Conservation (phyloP, 2,329 filamentous ascomycete species). For the Septoria linicola region DNA sequence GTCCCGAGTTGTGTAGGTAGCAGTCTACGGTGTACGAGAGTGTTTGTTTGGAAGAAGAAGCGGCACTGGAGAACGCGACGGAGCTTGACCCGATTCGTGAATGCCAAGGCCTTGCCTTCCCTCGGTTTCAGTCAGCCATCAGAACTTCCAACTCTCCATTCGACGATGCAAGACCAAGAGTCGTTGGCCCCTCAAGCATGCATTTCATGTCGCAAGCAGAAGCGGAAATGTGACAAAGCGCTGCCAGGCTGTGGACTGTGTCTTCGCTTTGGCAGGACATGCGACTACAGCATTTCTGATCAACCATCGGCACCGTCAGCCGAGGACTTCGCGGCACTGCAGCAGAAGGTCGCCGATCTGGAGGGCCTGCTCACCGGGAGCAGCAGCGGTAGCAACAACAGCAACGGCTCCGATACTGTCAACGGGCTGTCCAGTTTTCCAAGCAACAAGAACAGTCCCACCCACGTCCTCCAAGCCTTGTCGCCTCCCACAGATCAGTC, state of each 20-base stretch:
- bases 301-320: slow-evolving; percentile 17
- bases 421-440: neutral
- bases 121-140: too few species aligned
- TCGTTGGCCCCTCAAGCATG: slow-evolving; percentile 44
- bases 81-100: neutral
- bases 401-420: slow-evolving; percentile 14
- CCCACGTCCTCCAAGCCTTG: slow-evolving; percentile 30
- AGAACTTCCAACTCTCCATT: too few species aligned
- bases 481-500: slow-evolving; percentile 11
- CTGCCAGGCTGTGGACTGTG: slow-evolving; percentile 52
- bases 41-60: neutral
- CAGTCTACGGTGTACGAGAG: slow-evolving; percentile 3
- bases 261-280: slow-evolving; percentile 28
- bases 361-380: slow-evolving; percentile 22
- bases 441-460: slow-evolving; percentile 31
- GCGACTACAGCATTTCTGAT: slow-evolving; percentile 29
- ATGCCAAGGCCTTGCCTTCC: neutral
- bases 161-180: neutral
- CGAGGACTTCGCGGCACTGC: slow-evolving; percentile 27
- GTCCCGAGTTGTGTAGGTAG: neutral
- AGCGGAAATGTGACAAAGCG: slow-evolving; percentile 54
- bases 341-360: slow-evolving; percentile 29
- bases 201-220: slow-evolving; percentile 49
- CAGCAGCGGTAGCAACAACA: slow-evolving; percentile 4
- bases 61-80: too few species aligned